Conservation (phyloP, 1,284 basidiomycete genomes). For the Dichomitus squalens region DNA sequence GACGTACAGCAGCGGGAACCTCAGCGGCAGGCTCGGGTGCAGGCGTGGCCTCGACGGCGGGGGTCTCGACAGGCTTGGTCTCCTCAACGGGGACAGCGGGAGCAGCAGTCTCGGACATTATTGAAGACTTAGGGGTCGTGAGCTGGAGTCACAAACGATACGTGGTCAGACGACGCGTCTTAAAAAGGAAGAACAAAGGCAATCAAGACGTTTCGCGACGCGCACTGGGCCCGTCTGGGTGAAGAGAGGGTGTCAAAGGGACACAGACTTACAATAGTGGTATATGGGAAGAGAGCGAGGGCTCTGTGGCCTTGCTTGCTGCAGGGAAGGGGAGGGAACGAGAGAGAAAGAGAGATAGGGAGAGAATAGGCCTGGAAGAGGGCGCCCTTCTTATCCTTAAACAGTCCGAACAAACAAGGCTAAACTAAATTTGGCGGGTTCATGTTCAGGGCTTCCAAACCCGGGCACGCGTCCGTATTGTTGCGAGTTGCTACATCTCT, state of each 20-base stretch:
- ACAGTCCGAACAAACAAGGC: constrained; percentile 47
- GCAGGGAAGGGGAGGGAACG: constrained; percentile 34
- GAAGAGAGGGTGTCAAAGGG: constrained; percentile 27
- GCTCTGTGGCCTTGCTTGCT: constrained; percentile 28
- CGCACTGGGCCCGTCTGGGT: constrained; percentile 6
- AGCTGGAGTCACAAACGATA: constrained; percentile 38
- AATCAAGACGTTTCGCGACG: constrained; percentile 10
- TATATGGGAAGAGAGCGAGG: constrained; percentile 34
- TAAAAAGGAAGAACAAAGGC: constrained; percentile 11
- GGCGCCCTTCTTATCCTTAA: constrained; percentile 54
- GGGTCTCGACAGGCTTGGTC: constrained; percentile 43
- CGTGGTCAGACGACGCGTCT: constrained; percentile 26
- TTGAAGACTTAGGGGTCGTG: constrained; percentile 52
- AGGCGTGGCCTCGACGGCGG: constrained; percentile 38
- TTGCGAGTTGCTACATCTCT: constrained; percentile 14
- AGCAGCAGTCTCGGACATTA: constrained; percentile 76
- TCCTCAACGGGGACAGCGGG: constrained; percentile 49
- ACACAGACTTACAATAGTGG: constrained; percentile 29
- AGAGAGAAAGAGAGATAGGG: constrained; percentile 37
- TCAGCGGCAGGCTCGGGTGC: constrained; percentile 36
- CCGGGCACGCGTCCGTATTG: constrained; percentile 25
- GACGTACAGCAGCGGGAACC: constrained; percentile 25
- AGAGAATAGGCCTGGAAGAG: constrained; percentile 33
- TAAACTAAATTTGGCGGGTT: constrained; percentile 36
- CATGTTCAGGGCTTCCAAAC: constrained; percentile 26